Evolutionary conservation across 2,329 filamentous ascomycete genomes (phyloP).

Genomic region (Aspergillus tubingensis): DNA sequence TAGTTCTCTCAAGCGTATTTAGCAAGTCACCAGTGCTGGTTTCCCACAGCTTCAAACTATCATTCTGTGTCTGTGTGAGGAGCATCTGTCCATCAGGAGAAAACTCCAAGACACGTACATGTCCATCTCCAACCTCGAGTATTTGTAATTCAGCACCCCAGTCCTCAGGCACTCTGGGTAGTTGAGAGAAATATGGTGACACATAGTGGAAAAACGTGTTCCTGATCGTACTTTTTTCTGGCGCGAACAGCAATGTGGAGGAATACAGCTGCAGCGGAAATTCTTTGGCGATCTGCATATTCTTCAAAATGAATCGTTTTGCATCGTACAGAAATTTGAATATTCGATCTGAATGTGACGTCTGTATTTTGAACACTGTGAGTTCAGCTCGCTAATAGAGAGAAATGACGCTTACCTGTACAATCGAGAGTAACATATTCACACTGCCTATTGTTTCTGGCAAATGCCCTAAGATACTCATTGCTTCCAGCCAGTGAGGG

Average conservation of each 20-base stretch:
- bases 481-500: slow-evolving; percentile 29
- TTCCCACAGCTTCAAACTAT: neutral
- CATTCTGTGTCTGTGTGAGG: too few species aligned
- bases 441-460: slow-evolving; percentile 19
- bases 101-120: too few species aligned
- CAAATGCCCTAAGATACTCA: slow-evolving; percentile 21
- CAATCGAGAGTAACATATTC: slow-evolving; percentile 16
- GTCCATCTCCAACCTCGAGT: neutral
- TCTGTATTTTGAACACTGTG: too few species aligned
- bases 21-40: neutral
- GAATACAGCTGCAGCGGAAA: slow-evolving; percentile 39
- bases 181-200: too few species aligned
- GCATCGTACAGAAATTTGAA: slow-evolving; percentile 32
- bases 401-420: slow-evolving; percentile 10
- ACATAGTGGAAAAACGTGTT: slow-evolving; percentile 18
- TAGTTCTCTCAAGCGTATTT: too few species aligned
- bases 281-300: slow-evolving; percentile 27
- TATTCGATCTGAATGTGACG: neutral
- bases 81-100: neutral
- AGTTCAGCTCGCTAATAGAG: too few species aligned
- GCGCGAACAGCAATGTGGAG: slow-evolving; percentile 35
- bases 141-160: slow-evolving; percentile 3
- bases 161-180: slow-evolving; percentile 4
- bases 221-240: slow-evolving; percentile 27
- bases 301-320: slow-evolving; percentile 32